Evolutionary conservation across 805 yeast species (phyloP), one percentile per base, ranked within the genome.

Genomic region (Sugiyamaella americana): DNA sequence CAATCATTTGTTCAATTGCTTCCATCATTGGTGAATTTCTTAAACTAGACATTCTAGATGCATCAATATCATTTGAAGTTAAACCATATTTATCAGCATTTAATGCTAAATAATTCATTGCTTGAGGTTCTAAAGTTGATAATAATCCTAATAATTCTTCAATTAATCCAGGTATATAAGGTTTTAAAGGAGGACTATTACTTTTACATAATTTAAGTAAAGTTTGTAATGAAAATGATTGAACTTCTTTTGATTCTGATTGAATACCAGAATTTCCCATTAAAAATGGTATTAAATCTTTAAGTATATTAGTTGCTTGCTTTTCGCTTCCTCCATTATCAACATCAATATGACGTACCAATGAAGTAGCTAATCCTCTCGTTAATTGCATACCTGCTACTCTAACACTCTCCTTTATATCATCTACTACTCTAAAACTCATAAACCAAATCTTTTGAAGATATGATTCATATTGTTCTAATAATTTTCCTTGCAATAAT

Each of bases 81-180:
- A 88, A 61, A 37, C 88, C 87, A 60, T 84, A 88, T 62, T 88
- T 91, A 49, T 80, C 89, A 1, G 97, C 96, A 65, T 93, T 89
- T 50, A 91, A 69, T 0, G 93, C 79, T 48, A 91, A 65, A 57
- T 88, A 91, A 21, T 93, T 91, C 51, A 87, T 75, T 1, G 84
- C 79, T 59, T 89, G 96, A 0, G 98, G 98, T 58, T 93, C 98
- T 37, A 91, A 71, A 0, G 93, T 82, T 0, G 96, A 86, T 79
- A 91, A 79, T 49, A 87, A 67, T 4, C 74, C 65, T 3, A 84
- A 70, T 58, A 93, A 73, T 43, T 86, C 86, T 36, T 78, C 82
- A 3, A 87, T 68, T 41, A 93, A 71, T 3, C 69, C 69, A 0
- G 93, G 82, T 32, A 84, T 77, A 62, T 79, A 87, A 1, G 86